phyloP scores from a whole-genome alignment of 768 basidiomycete genomes.

The Amanita muscaria region DNA sequence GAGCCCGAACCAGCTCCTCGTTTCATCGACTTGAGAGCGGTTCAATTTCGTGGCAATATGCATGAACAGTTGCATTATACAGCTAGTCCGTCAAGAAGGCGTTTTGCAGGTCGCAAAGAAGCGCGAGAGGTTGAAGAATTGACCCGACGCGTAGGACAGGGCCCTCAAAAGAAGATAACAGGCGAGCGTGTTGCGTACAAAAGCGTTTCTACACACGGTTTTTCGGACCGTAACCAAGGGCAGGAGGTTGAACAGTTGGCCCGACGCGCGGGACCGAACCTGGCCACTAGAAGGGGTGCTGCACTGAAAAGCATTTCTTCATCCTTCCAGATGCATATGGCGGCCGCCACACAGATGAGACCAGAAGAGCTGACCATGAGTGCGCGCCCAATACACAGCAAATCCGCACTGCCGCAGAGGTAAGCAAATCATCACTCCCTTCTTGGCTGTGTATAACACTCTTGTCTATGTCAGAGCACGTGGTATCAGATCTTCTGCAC shows the following conservation, averaged over 20 bases:
- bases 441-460: neutral
- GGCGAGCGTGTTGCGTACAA: neutral
- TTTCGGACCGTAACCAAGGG: too few species aligned
- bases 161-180: constrained; percentile 1
- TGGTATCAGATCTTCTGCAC: constrained; percentile 10
- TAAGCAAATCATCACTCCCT: neutral
- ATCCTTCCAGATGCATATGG: neutral
- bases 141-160: neutral
- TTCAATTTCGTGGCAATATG: neutral
- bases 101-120: neutral
- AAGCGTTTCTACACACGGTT: too few species aligned
- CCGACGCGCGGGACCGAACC: too few species aligned
- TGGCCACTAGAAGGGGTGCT: too few species aligned
- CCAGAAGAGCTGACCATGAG: neutral
- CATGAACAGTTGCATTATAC: neutral
- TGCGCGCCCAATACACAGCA: neutral
- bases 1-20: neutral
- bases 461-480: neutral
- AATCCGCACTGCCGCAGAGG: neutral
- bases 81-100: neutral
- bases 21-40: neutral
- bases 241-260: too few species aligned
- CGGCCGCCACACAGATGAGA: neutral
- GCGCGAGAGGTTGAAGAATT: neutral
- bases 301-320: too few species aligned